These are phyloP conservation scores for Moniliophthora roreri DNA, from an alignment of 1,284 basidiomycete species.

Conservation along the genomic window DNA sequence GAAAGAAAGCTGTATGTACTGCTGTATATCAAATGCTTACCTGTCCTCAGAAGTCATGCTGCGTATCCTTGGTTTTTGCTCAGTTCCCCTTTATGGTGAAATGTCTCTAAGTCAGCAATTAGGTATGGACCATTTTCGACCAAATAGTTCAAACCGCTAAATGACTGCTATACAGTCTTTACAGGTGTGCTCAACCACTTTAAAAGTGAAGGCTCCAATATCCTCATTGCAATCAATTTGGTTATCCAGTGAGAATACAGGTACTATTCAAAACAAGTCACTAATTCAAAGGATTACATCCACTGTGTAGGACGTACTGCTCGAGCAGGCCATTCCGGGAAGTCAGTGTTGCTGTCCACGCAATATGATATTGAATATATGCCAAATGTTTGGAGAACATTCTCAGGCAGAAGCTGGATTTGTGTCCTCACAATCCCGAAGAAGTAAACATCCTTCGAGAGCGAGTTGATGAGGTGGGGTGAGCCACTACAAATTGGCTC, in stretches of 20 bases:
- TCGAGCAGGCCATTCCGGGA: slow-evolving; percentile 92
- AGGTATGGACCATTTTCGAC: neutral
- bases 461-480: slow-evolving; percentile 85
- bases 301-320: slow-evolving; percentile 98
- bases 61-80: slow-evolving; percentile 89
- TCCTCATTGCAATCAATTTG: slow-evolving; percentile 95
- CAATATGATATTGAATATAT: slow-evolving; percentile 98
- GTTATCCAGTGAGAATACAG: slow-evolving; percentile 71
- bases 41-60: slow-evolving; percentile 69
- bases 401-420: slow-evolving; percentile 88
- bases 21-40: neutral
- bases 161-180: too few species aligned
- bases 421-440: slow-evolving; percentile 89
- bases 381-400: slow-evolving; percentile 90
- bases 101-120: slow-evolving; percentile 86
- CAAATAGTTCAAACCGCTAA: too few species aligned
- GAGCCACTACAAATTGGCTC: slow-evolving; percentile 80
- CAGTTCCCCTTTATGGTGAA: slow-evolving; percentile 95
- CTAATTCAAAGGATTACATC: slow-evolving; percentile 99
- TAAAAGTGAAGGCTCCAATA: slow-evolving; percentile 86
- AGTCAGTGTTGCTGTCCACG: slow-evolving; percentile 93
- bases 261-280: slow-evolving; percentile 24
- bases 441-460: slow-evolving; percentile 88
- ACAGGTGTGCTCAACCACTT: slow-evolving; percentile 95
- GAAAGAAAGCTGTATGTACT: slow-evolving; percentile 17